These are phyloP conservation scores for Stagonosporopsis vannaccii DNA, from an alignment of 2,329 filamentous ascomycete genomes.

Conservation along the genomic window DNA sequence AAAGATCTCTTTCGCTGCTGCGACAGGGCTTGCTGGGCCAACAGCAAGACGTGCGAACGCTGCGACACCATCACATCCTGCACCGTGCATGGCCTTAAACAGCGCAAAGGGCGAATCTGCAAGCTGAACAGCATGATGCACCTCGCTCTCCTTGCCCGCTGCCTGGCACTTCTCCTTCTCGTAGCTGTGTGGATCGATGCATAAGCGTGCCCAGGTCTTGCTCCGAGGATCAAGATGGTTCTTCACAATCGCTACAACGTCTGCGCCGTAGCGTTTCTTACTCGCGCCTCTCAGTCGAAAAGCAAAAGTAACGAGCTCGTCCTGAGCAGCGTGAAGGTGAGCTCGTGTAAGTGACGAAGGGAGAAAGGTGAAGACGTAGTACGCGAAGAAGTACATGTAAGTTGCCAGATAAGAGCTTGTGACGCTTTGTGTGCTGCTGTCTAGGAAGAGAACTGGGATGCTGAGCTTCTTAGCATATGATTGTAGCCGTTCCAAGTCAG, in stretches of 20 bases:
- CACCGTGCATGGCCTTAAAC: slow-evolving; percentile 1
- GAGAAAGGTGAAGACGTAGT: slow-evolving; percentile 42
- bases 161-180: slow-evolving; percentile 28
- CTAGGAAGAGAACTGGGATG: slow-evolving; percentile 41
- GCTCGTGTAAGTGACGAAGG: slow-evolving; percentile 23
- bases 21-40: slow-evolving; percentile 28
- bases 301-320: slow-evolving; percentile 38
- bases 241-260: slow-evolving; percentile 33
- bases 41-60: slow-evolving; percentile 38
- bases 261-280: slow-evolving; percentile 25
- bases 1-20: slow-evolving; percentile 19
- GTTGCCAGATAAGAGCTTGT: slow-evolving; percentile 27
- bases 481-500: slow-evolving; percentile 34
- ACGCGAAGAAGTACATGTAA: slow-evolving; percentile 44
- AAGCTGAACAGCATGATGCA: slow-evolving; percentile 37
- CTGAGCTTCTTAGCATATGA: slow-evolving; percentile 32
- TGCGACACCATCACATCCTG: slow-evolving; percentile 14
- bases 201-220: slow-evolving; percentile 32
- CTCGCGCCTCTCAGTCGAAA: slow-evolving; percentile 38
- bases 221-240: slow-evolving; percentile 29
- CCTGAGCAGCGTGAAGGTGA: slow-evolving; percentile 37
- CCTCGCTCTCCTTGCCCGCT: slow-evolving; percentile 26
- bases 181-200: slow-evolving; percentile 31
- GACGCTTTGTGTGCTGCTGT: slow-evolving; percentile 33
- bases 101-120: slow-evolving; percentile 38